Base-by-base conservation (phyloP, 2,329 filamentous ascomycete species). In the Fusarium domesticum region DNA sequence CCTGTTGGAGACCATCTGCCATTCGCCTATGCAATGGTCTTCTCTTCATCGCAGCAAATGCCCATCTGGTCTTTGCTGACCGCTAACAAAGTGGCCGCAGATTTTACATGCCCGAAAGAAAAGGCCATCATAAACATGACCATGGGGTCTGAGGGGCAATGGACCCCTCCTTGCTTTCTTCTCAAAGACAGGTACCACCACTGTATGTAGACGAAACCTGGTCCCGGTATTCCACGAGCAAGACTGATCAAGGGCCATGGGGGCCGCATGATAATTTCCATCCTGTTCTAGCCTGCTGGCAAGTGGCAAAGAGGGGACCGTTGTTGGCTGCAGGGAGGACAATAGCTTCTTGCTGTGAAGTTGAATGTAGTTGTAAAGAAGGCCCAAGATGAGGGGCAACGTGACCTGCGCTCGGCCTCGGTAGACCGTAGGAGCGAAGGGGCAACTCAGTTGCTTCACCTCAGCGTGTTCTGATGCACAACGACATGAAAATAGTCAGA, bases 291-390 rank as follows among this genome's bases (percentile, higher is more conserved):
- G 51, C 51, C 52, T 54, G 45, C 43, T 42, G 43, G 48, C 47
- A 50, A 56, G 60, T 63, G 60, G 60, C 60, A 48, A 63, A 56
- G 55, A 59, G 50, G 49, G 50, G 48, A 54, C 53, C 55, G 51
- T 45, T 45, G 39, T 39, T 46, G 45, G 45, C 38, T 49, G 42
- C 43, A 45, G 45, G 56, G 56, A 53, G 52, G 54, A 48, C 58
- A 52, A 44, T 54, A 38, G 42, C 48, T 57, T 50, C 43, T 39
- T 59, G 39, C 40, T 58, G 39, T 35, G 45, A 55, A 43, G 45
- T 42, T 40, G 48, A 47, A 45, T 36, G 40, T 40, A 43, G 7
- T 28, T 28, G 7, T 44, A 30, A 52, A 48, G 37, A 48, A n/a
- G 39, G 39, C 48, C 48, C 41, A 51, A 35, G 52, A 37, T 34